phyloP scores from a whole-genome alignment of 2,329 filamentous ascomycete genomes.

The Fusarium verticillioides region DNA sequence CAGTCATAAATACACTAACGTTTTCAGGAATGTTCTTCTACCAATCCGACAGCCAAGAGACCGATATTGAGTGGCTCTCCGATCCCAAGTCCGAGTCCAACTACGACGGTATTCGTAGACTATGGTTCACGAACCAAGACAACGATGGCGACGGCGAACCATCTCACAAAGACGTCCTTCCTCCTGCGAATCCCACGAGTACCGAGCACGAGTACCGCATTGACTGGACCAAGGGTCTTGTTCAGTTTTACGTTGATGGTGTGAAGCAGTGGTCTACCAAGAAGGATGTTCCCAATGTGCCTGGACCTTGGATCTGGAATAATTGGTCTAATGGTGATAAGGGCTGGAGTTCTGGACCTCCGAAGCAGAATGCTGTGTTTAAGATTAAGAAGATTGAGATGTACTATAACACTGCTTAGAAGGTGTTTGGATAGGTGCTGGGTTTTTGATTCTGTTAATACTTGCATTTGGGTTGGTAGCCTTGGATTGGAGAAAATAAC shows the following conservation, averaged over 20 bases:
- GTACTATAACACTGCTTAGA: constrained; percentile 47
- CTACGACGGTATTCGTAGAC: constrained; percentile 32
- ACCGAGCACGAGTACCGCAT: constrained; percentile 48
- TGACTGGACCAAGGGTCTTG: constrained; percentile 45
- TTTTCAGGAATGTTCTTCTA: constrained; percentile 47
- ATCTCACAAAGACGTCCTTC: constrained; percentile 24
- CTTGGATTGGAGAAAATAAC: not conserved
- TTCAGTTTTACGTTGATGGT: constrained; percentile 45
- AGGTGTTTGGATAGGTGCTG: rapidly evolving
- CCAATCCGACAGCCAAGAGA: constrained; percentile 43
- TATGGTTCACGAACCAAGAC: constrained; percentile 50
- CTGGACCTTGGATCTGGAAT: constrained; percentile 47
- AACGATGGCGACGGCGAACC: constrained; percentile 32
- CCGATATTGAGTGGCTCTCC: constrained; percentile 49
- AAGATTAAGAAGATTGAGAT: constrained; percentile 47
- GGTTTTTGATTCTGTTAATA: rapidly evolving
- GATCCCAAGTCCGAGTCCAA: constrained; percentile 45
- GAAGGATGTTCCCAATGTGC: constrained; percentile 39
- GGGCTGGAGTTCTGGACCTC: constrained; percentile 47
- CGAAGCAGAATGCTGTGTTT: constrained; percentile 42
- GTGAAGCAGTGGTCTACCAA: constrained; percentile 42
- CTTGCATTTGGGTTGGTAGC: rapidly evolving
- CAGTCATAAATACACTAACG: not conserved
- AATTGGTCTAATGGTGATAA: constrained; percentile 49
- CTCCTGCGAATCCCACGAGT: constrained; percentile 38